Base-by-base conservation (phyloP, 306 rosid genomes). In the Cucumis cinereus region DNA sequence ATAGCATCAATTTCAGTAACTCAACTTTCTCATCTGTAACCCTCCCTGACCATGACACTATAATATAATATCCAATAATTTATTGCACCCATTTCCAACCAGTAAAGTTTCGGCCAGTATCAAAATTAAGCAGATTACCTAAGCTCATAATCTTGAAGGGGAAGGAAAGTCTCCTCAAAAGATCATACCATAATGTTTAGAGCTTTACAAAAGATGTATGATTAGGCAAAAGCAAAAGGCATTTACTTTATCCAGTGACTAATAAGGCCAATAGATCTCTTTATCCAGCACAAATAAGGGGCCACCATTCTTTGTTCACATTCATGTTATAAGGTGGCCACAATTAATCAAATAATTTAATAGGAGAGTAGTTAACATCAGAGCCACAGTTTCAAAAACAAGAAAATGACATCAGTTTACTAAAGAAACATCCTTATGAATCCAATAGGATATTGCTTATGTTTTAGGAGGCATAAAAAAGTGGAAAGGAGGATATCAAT, bases 351-450 rank as follows among this genome's bases (percentile, higher is more conserved):
- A 76, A 79, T 82, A 78, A 81, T 77, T 76, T 83, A 81, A 70
- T 73, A 70, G 79, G 83, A 83, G 79, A 47, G 26, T 80, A 82
- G 77, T 80, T 85, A 86, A 82, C 85, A 84, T 89, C 92, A 81
- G 63, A 71, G 58, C 75, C 77, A 80, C 81, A 87, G 81, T 84
- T 77, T 71, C 63, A 50, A 49, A 78, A 83, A 73, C 41, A 81
- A 85, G 78, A 82, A 73, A 59, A 71, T 56, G 49, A 79, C 81
- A 62, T 76, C 60, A 77, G 79, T 84, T 85, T 88, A 87, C 92
- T 80, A 64, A 53, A 50, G 55, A 35, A 86, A 93, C 96, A 88
- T 88, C 72, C 84, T 89, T 17, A 89, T 86, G 89, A 83, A 66
- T 76, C 79, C 45, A 77, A 86, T 88, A 81, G 88, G 84, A 85